Percentiles rank a stretch among this genome's conserved stretches.
These are phyloP conservation scores for Endogone sp. DNA, from an alignment of 192 early-diverging fungal species.

Conservation along the genomic window DNA sequence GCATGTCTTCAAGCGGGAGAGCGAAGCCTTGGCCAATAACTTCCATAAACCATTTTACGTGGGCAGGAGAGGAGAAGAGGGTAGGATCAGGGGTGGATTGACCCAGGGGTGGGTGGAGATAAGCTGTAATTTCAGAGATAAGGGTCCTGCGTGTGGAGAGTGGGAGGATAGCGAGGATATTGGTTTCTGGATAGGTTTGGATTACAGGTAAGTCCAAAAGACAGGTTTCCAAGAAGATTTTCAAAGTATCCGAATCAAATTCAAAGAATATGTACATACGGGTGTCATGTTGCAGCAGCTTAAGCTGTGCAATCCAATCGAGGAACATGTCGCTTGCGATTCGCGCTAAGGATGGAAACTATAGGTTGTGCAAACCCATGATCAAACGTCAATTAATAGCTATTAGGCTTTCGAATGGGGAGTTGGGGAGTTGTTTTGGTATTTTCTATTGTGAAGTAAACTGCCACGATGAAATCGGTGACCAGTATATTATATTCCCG, in stretches of 20 bases:
- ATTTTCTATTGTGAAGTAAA: too few species aligned
- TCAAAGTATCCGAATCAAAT: conserved; percentile 1
- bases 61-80: conserved; percentile 65
- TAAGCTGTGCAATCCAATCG: conserved; percentile 67
- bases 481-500: too few species aligned
- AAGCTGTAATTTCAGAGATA: conserved; percentile 63
- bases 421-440: too few species aligned
- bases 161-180: conserved; percentile 67
- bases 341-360: not conserved
- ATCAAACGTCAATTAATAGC: not conserved
- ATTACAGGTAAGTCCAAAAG: not conserved
- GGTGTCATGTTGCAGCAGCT: conserved; percentile 64
- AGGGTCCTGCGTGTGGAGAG: conserved; percentile 56
- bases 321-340: conserved; percentile 57
- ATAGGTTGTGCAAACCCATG: not conserved
- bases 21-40: conserved; percentile 80
- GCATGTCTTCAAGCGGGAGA: conserved; percentile 72
- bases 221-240: conserved; percentile 3
- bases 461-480: too few species aligned
- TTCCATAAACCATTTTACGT: conserved; percentile 84
- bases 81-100: conserved; percentile 45
- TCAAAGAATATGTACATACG: conserved; percentile 36
- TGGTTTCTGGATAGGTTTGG: conserved; percentile 49
- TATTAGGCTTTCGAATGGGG: not conserved
- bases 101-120: conserved; percentile 25